Base-by-base conservation (phyloP, 805 yeast genomes). In the Saccharomycodes ludwigii region DNA sequence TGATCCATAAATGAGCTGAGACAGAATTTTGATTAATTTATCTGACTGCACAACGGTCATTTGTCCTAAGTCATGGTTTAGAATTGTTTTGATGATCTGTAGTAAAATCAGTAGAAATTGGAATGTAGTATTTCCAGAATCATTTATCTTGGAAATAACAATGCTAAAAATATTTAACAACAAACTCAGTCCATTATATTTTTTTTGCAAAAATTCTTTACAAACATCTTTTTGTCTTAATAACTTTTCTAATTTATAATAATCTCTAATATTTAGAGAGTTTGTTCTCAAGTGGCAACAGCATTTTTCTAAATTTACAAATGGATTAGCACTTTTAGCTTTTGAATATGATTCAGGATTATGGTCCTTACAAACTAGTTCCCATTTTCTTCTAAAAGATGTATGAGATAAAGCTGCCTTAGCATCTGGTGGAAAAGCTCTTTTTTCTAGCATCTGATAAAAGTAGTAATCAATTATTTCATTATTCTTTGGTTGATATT, bases 341-440 rank as follows among this genome's bases (percentile, higher is more conserved):
- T 31, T 9, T 13, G 24, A 31, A 13, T 21, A 27, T 10, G 30
- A 28, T 16, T 29, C 33, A 11, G 31, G 32, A 6, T 33, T 27
- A 18, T 36, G 39, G 15, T 44, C 40, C 24, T 41, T 47, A 33
- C 52, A 47, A 8, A 52, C 37, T 18, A 52, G 37, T 13, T 46
- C 50, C 55, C 56, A 50, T 38, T 52, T 52, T 27, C 56, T 43
- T 21, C 36, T 36, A 21, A 31, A 30, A 3, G 55, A 43, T 9
- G 48, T 38, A 24, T 27, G 37, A 21, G 41, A 37, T 21, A 48
- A 30, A 29, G 44, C 46, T 12, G 39, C 35, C 12, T 42, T 40
- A 4, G 54, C 49, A 12, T 44, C 45, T 46, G 54, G 50, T 27
- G 46, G 47, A 33, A 44, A 46, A 2, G 43, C 41, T 20, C 47